Evolutionary conservation across 228 moss, liverwort and hornwort species (phyloP).

Genomic region (Sphagnum fallax): DNA sequence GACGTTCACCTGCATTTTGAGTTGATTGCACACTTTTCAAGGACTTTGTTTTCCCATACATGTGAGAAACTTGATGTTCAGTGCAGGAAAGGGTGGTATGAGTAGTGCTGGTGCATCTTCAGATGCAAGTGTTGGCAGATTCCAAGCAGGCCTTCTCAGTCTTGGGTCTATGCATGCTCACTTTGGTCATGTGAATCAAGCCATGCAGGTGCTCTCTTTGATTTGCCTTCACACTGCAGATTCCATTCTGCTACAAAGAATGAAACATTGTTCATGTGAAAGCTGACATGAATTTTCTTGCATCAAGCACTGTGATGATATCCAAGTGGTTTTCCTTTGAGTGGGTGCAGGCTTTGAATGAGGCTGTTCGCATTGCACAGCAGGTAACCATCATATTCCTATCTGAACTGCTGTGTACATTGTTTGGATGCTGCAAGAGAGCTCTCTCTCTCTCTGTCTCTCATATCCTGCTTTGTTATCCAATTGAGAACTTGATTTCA

Average conservation of each 20-base stretch:
- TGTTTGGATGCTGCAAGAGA: background rate
- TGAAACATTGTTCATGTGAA: no score
- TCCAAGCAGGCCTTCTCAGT: slow-evolving; percentile 84
- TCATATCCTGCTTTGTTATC: no score
- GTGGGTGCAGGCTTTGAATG: slow-evolving; percentile 63
- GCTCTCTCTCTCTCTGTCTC: no score
- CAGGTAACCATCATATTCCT: slow-evolving; percentile 16
- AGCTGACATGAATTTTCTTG: no score
- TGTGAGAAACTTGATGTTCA: slow-evolving; percentile 4
- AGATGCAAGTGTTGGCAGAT: slow-evolving; percentile 76
- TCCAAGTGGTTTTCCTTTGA: no score
- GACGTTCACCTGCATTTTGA: no score
- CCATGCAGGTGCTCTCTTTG: slow-evolving; percentile 36
- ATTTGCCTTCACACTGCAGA: background rate
- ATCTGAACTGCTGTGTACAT: background rate
- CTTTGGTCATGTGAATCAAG: slow-evolving; percentile 85
- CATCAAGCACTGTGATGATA: no score
- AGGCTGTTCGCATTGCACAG: slow-evolving; percentile 95
- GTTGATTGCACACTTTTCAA: no score
- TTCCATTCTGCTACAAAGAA: background rate
- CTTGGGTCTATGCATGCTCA: slow-evolving; percentile 91
- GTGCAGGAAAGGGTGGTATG: slow-evolving; percentile 70
- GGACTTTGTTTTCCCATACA: no score
- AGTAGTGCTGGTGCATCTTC: slow-evolving; percentile 47
- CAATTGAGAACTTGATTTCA: no score